These are phyloP conservation scores for Boletus rufocinnamomeus DNA, from an alignment of 768 basidiomycete genomes.

Conservation along the genomic window DNA sequence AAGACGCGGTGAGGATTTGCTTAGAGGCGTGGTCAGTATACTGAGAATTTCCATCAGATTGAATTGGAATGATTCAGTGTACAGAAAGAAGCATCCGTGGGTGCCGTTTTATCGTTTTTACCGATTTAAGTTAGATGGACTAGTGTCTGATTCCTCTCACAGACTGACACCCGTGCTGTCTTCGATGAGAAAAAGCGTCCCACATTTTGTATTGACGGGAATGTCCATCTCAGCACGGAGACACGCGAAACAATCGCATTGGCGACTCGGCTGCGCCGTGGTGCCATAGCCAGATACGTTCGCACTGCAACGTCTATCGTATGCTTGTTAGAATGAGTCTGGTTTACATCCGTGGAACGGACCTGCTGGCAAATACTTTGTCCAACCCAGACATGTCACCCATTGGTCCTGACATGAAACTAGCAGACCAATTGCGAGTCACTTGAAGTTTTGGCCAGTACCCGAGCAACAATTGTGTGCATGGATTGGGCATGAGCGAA, in stretches of 20 bases:
- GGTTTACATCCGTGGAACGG: background rate
- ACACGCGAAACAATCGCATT: background rate
- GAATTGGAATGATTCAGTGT: background rate
- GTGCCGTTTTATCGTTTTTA: slow-evolving; percentile 9
- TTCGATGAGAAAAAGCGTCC: slow-evolving; percentile 4
- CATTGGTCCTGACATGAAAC: background rate
- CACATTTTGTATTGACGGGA: background rate
- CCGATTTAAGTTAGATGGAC: slow-evolving; percentile 22
- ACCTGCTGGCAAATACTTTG: slow-evolving; percentile 2
- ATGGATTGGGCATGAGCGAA: background rate
- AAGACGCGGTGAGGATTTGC: slow-evolving; percentile 1
- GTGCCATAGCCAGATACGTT: background rate
- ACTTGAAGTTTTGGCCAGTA: background rate
- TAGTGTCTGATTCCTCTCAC: slow-evolving; percentile 11
- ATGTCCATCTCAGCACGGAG: background rate
- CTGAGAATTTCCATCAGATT: slow-evolving; percentile 8
- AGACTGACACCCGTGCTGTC: slow-evolving; percentile 1
- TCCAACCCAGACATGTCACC: background rate
- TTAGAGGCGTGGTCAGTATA: background rate
- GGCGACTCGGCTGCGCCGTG: background rate
- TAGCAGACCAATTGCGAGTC: background rate
- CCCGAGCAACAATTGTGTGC: background rate
- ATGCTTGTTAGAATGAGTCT: slow-evolving; percentile 5
- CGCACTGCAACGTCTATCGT: background rate
- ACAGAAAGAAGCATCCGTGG: slow-evolving; percentile 13